These are phyloP conservation scores for Sordariomycetes sp. DNA, from an alignment of 2,329 filamentous ascomycete genomes.

Conservation along the genomic window DNA sequence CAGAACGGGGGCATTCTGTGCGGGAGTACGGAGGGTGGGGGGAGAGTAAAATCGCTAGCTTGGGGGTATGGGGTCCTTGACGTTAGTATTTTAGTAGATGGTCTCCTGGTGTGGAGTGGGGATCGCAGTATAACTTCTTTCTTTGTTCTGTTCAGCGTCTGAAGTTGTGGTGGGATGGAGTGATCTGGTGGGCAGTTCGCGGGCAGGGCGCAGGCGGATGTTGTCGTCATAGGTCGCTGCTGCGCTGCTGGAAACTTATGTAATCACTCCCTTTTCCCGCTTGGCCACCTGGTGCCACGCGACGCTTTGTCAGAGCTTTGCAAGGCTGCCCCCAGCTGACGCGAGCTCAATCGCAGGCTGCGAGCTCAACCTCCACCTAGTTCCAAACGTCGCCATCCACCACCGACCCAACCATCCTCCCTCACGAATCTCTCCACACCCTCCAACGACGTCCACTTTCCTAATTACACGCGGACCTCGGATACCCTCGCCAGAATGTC, in stretches of 20 bases:
- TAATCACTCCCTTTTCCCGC: not conserved
- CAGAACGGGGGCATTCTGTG: no score
- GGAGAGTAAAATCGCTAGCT: conserved; percentile 1
- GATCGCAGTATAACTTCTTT: not conserved
- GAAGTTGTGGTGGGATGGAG: not conserved
- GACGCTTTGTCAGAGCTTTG: not conserved
- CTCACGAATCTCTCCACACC: not conserved
- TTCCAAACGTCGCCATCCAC: not conserved
- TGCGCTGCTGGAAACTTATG: not conserved
- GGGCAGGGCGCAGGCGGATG: no score
- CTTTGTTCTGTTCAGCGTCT: not conserved
- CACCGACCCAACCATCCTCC: not conserved
- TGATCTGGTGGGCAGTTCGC: no score
- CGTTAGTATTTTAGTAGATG: not conserved
- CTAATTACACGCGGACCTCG: not conserved
- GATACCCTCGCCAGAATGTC: conserved; percentile 46
- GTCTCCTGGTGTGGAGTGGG: not conserved
- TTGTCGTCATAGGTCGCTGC: not conserved
- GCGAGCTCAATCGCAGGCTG: not conserved
- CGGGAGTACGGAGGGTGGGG: not conserved
- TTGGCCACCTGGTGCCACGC: not conserved
- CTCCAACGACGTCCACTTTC: not conserved
- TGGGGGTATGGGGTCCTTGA: not conserved
- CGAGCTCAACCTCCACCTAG: not conserved
- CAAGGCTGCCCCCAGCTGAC: not conserved